Conservation (phyloP, 2,329 filamentous ascomycete species). For the Ascochyta rabiei region DNA sequence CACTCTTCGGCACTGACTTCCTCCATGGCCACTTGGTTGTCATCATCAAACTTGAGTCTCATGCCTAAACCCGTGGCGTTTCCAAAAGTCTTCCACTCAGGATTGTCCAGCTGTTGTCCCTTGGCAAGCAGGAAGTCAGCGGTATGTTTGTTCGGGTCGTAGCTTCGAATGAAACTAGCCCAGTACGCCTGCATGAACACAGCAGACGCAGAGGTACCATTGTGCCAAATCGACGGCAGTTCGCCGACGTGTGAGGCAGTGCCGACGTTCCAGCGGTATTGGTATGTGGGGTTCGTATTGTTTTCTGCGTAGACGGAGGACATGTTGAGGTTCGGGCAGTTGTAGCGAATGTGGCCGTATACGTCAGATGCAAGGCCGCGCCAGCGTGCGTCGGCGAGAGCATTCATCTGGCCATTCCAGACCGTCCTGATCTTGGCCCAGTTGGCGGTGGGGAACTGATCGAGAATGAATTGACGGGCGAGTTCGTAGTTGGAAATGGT, state of each 20-base stretch:
- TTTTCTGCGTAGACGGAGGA: slow-evolving; percentile 41
- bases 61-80: slow-evolving; percentile 20
- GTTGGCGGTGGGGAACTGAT: slow-evolving; percentile 48
- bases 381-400: slow-evolving; percentile 31
- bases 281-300: slow-evolving; percentile 47
- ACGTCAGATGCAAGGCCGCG: slow-evolving; percentile 48
- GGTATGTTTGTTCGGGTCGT: slow-evolving; percentile 50
- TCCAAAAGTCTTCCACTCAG: slow-evolving; percentile 34
- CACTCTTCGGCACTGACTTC: slow-evolving; percentile 28
- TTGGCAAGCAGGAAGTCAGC: slow-evolving; percentile 24
- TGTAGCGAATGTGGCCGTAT: slow-evolving; percentile 58
- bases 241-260: slow-evolving; percentile 48
- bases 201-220: slow-evolving; percentile 37
- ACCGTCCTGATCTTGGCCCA: slow-evolving; percentile 34
- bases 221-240: slow-evolving; percentile 47
- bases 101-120: slow-evolving; percentile 26
- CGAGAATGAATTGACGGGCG: slow-evolving; percentile 46
- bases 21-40: slow-evolving; percentile 40
- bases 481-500: slow-evolving; percentile 39
- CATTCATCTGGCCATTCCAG: slow-evolving; percentile 41
- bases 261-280: slow-evolving; percentile 57
- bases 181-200: slow-evolving; percentile 50
- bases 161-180: slow-evolving; percentile 52
- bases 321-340: slow-evolving; percentile 54
- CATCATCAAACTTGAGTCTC: slow-evolving; percentile 36